Conservation (phyloP, 352 stramenopile species). For the Phytophthora cajani region DNA sequence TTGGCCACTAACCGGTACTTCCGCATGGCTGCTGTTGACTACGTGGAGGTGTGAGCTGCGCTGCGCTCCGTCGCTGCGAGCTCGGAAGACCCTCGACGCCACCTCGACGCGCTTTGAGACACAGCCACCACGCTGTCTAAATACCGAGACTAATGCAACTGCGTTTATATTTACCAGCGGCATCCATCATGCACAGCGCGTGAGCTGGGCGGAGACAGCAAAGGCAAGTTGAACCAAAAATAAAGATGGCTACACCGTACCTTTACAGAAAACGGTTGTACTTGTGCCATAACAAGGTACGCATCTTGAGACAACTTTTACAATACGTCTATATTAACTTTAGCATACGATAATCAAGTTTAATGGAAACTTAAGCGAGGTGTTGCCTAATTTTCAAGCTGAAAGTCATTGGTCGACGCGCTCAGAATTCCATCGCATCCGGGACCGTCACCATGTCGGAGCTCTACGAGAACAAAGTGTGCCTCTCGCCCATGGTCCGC, state of each 20-base stretch:
- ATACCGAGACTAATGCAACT: constrained; percentile 1
- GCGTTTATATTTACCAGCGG: constrained; percentile 2
- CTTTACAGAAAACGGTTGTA: too few species aligned
- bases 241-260: neutral
- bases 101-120: neutral
- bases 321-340: too few species aligned
- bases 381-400: neutral
- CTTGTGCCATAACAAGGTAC: too few species aligned
- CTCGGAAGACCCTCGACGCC: neutral
- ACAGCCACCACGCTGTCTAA: neutral
- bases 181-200: neutral
- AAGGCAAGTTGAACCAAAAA: constrained; percentile 1
- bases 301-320: too few species aligned
- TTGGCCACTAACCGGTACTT: constrained; percentile 96
- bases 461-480: constrained; percentile 80
- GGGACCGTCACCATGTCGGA: constrained; percentile 41
- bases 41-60: neutral
- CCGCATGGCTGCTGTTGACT: constrained; percentile 52
- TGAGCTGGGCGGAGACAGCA: neutral
- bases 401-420: constrained; percentile 15
- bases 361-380: neutral
- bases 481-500: constrained; percentile 95
- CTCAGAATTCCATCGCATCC: constrained; percentile 18
- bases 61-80: neutral
- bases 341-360: neutral